Evolutionary conservation across 768 basidiomycete genomes (phyloP), one percentile per base, ranked within the genome.

Genomic region (Naematelia aurantialba): DNA sequence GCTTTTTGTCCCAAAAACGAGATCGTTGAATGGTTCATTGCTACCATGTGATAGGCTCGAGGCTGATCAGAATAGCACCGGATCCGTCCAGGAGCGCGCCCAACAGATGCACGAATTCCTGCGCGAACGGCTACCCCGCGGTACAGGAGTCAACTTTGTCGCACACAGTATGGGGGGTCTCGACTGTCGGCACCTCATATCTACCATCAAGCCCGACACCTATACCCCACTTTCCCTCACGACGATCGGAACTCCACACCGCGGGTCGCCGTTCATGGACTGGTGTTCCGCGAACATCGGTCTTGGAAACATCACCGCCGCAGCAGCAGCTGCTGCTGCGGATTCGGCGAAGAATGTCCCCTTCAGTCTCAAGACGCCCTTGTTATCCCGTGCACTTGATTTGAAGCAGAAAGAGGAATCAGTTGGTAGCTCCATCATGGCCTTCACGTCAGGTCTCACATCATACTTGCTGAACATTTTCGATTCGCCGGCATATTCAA

Each of bases 101-200:
- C 81, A 85, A 54, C 82, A 81, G 46, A 80, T 99, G 63, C 83
- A 98, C 75, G 81, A 81, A 22, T 84, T 87, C 65, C 82, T 99
- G 11, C 81, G 84, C 56, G 72, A 79, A 12, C 85, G 81, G 48
- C 85, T 86, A 2, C 81, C 79, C 1, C 55, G 61, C 13, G 91
- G 89, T 4, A 84, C 87, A 49, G 89, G 88, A 8, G 78, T 98
- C 69, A 99, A 99, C 75, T 85, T 99, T 63, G 81, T 99, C 46
- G 96, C 90, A 0, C 96, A 99, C 74, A 93, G 91, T 5, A 99
- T 99, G 96, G 94, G 94, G 19, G 94, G 94, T 0, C 82, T 99
- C 8, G 96, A 99, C 72, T 91, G 91, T 71, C 84, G 96, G 52
- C 86, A 97, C 73, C 81, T 99, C 17, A 93, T 98, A 59, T 85